A percentile compares a stretch with the other conserved stretches of the same genome.
Conservation (phyloP, 805 yeast species). For the Pichia sporocuriosa region DNA sequence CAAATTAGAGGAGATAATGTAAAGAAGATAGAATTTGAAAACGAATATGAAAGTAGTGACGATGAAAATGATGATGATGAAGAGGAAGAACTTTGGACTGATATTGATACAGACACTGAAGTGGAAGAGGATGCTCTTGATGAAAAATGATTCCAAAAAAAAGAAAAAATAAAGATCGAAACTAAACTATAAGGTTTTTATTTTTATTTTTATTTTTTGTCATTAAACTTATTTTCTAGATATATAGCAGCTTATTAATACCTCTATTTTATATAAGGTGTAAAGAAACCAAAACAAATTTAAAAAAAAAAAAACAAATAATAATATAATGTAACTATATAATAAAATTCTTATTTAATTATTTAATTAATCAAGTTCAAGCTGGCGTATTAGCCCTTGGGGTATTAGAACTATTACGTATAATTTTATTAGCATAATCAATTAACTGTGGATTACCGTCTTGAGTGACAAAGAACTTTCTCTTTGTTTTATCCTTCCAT, state of each 20-base stretch:
- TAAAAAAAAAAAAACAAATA: neutral
- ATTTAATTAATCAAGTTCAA: neutral
- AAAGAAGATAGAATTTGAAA: slow-evolving; percentile 35
- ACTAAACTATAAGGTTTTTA: too few relatives aligned
- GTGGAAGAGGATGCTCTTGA: slow-evolving; percentile 38
- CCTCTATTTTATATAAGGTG: neutral
- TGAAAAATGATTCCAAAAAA: slow-evolving; percentile 1
- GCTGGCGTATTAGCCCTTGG: slow-evolving; percentile 11
- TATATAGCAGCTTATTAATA: neutral
- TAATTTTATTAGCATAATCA: slow-evolving; percentile 76
- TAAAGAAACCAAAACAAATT: neutral
- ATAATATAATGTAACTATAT: too few relatives aligned
- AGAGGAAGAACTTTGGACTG: slow-evolving; percentile 35
- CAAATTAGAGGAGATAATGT: slow-evolving; percentile 57
- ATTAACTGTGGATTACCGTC: slow-evolving; percentile 87
- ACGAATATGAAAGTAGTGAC: slow-evolving; percentile 28
- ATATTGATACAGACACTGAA: slow-evolving; percentile 59
- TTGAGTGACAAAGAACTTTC: slow-evolving; percentile 76
- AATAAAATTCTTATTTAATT: too few relatives aligned
- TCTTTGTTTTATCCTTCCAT: slow-evolving; percentile 73
- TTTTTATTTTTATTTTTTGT: neutral
- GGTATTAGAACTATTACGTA: slow-evolving; percentile 21
- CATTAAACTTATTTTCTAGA: neutral
- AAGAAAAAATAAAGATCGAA: too few relatives aligned
- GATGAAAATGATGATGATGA: slow-evolving; percentile 21